Percentiles rank a stretch among this genome's conserved stretches.
Evolutionary conservation across 768 basidiomycete genomes (phyloP).

Genomic region (Candolleomyces aberdarensis): DNA sequence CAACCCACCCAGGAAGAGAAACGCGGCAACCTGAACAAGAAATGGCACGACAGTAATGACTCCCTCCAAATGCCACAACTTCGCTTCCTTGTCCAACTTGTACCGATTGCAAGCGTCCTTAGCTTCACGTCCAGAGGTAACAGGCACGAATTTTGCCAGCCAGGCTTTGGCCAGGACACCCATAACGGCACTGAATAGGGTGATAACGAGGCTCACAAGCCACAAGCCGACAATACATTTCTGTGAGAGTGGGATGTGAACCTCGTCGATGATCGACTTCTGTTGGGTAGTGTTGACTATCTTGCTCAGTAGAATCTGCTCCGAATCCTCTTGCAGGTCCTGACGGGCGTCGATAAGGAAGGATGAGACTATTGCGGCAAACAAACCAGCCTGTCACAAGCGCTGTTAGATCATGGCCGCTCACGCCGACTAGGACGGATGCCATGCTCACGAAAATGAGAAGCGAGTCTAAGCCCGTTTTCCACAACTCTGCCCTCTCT

Average conservation of each 20-base stretch:
- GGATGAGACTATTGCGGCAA: slow-evolving; percentile 18
- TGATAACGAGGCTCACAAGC: slow-evolving; percentile 23
- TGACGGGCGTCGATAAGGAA: slow-evolving; percentile 17
- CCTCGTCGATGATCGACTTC: not conserved
- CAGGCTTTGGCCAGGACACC: slow-evolving; percentile 23
- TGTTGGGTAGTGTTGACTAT: not conserved
- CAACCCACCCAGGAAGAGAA: slow-evolving; percentile 16
- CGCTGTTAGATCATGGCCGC: no score
- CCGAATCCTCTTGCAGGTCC: slow-evolving; percentile 11
- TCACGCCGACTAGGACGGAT: no score
- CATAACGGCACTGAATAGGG: slow-evolving; percentile 21
- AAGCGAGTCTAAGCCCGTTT: no score
- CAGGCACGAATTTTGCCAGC: slow-evolving; percentile 16
- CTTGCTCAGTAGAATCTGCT: slow-evolving; percentile 11
- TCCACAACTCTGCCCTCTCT: no score
- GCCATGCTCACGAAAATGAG: no score
- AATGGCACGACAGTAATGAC: no score
- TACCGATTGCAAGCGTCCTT: no score
- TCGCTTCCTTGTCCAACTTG: no score
- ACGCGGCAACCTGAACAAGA: slow-evolving; percentile 14
- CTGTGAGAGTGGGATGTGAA: slow-evolving; percentile 11
- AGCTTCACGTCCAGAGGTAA: slow-evolving; percentile 14
- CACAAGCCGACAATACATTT: slow-evolving; percentile 20
- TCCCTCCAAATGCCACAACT: no score
- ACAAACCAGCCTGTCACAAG: slow-evolving; percentile 16